Evolutionary conservation across 139 green algal species (phyloP).

Genomic region (Volvox africanus): DNA sequence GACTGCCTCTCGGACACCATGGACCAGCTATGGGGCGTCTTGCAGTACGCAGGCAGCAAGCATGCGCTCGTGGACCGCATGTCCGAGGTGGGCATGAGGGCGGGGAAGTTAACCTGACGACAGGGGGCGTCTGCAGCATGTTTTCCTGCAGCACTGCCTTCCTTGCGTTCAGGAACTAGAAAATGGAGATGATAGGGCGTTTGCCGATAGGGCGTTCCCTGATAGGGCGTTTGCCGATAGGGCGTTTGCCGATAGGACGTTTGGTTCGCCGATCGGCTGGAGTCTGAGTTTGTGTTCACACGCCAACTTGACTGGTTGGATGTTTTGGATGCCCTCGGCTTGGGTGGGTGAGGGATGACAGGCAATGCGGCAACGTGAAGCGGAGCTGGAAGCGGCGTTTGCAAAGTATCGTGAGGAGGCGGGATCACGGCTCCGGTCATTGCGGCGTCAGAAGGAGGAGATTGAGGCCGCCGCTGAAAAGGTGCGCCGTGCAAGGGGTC

Average conservation of each 20-base stretch:
- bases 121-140: too few relatives aligned
- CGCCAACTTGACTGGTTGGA: too few relatives aligned
- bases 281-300: too few relatives aligned
- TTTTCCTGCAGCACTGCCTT: too few relatives aligned
- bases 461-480: constrained; percentile 15
- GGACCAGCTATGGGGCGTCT: constrained; percentile 51
- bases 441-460: constrained; percentile 32
- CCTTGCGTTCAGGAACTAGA: too few relatives aligned
- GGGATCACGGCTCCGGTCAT: neutral
- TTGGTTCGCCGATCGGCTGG: too few relatives aligned
- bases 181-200: too few relatives aligned
- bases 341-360: neutral
- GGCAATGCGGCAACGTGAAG: constrained; percentile 37
- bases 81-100: neutral
- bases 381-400: constrained; percentile 42
- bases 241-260: too few relatives aligned
- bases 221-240: too few relatives aligned
- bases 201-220: too few relatives aligned
- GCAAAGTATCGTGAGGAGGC: constrained; percentile 23
- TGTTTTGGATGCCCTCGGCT: too few relatives aligned
- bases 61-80: constrained; percentile 38
- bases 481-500: neutral
- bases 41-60: constrained; percentile 52
- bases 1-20: constrained; percentile 53
- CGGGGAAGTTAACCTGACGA: too few relatives aligned